These are phyloP conservation scores for Magnolia kwangsiensis DNA, from an alignment of 164 flowering plant species.

Conservation along the genomic window DNA sequence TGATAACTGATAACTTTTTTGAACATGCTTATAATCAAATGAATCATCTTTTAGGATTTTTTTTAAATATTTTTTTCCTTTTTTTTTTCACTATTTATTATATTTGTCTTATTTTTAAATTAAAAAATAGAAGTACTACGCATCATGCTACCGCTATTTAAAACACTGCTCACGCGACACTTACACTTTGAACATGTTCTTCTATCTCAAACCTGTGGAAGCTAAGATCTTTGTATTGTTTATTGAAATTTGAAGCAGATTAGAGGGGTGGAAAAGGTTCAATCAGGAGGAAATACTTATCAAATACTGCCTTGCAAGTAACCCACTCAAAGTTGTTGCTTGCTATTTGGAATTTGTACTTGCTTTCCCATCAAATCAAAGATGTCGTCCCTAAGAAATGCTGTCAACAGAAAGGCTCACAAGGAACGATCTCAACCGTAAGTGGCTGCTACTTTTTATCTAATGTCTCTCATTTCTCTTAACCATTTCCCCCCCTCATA, in stretches of 20 bases:
- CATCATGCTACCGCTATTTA: no score
- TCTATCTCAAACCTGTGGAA: background rate
- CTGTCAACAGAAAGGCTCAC: constrained; percentile 58
- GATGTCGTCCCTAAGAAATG: constrained; percentile 83
- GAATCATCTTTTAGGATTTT: no score
- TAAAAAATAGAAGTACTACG: no score
- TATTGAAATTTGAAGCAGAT: background rate
- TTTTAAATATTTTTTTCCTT: no score
- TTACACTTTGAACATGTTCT: background rate
- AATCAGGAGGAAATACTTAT: background rate
- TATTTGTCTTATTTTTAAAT: no score
- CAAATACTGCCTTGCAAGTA: background rate
- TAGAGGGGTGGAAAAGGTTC: background rate
- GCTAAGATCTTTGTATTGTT: background rate
- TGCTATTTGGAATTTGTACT: background rate
- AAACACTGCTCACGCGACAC: no score
- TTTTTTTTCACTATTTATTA: no score
- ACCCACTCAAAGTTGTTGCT: background rate
- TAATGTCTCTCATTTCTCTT: background rate
- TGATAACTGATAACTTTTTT: no score
- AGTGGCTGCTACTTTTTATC: constrained; percentile 22
- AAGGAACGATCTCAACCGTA: constrained; percentile 90
- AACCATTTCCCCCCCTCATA: background rate
- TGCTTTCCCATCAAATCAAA: background rate
- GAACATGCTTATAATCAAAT: no score